Evolutionary conservation across 306 rosid genomes (phyloP), one percentile per base, ranked within the genome.

Genomic region (Heteromeles arbutifolia): DNA sequence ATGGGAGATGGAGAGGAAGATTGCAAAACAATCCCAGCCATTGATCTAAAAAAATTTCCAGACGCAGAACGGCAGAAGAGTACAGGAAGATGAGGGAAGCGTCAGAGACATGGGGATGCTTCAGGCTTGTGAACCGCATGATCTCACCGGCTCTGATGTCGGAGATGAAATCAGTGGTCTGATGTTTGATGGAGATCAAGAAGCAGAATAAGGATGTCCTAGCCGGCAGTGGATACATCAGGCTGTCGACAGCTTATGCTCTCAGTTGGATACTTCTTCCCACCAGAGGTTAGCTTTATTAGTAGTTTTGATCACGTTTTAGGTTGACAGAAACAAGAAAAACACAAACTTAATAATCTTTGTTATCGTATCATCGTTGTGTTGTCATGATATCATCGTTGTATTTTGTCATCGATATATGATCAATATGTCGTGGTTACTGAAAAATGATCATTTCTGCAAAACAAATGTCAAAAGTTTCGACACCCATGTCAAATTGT

Each of bases 21-120:
- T 72, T 5, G 19, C 18, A 48, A 3, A 31, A 29, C 5, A 1
- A 83, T 82, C 69, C 93, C 90, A 18, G 80, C 74, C 71, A 56
- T 87, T 80, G 93, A 88, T 69, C 41, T 87, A 67, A 75, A 73
- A 18, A 69, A 82, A 5, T 61, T 84, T 37, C 75, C 71, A 25
- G 82, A 81, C 4, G 0, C 25, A 18, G n/a, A n/a, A n/a, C n/a
- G n/a, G n/a, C n/a, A n/a, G 52, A 1, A 2, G 92, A 82, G 65
- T 73, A 74, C 43, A 56, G 67, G 56, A 90, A 84, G 15, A 81
- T 91, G 43, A 84, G 86, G 75, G 86, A 86, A 29, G 88, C 88
- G 48, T 84, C 90, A 24, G 97, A 85, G 66, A 80, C 65, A 69
- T 87, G 84, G 89, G 91, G 91, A 24, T 88, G 89, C 65, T 91